Percentiles rank a stretch among this genome's conserved stretches.
phyloP scores from a whole-genome alignment of 2,329 filamentous ascomycete genomes.

The Mariannaea sp. region DNA sequence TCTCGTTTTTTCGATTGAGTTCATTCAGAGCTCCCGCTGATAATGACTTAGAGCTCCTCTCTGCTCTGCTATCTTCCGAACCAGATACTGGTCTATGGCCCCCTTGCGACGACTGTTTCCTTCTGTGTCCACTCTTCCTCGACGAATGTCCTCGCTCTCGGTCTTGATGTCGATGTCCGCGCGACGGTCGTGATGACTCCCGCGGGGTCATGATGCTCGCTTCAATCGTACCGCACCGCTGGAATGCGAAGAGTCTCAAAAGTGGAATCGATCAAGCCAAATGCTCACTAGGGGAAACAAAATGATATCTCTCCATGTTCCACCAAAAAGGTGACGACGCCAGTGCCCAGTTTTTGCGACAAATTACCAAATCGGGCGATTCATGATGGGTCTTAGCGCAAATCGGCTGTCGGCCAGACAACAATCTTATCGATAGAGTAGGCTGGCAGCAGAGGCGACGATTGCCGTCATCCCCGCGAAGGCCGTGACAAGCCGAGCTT shows the following conservation, averaged over 20 bases:
- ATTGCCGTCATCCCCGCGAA: conserved; percentile 40
- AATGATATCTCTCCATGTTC: conserved; percentile 15
- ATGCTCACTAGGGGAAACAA: conserved; percentile 1
- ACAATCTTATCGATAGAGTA: conserved; percentile 44
- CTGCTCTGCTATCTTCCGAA: conserved; percentile 42
- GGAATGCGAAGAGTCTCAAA: conserved; percentile 33
- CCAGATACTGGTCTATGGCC: conserved; percentile 39
- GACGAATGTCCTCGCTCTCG: conserved; percentile 37
- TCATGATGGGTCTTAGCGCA: conserved; percentile 27
- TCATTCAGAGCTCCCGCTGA: conserved; percentile 66
- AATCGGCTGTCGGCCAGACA: conserved; percentile 46
- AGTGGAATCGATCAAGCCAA: conserved; percentile 11
- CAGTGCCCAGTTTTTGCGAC: conserved; percentile 19
- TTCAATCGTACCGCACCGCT: conserved; percentile 28
- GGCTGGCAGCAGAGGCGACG: conserved; percentile 27
- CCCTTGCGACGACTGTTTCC: conserved; percentile 42
- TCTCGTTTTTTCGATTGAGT: conserved; percentile 64
- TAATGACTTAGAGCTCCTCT: conserved; percentile 40
- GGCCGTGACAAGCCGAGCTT: conserved; percentile 48
- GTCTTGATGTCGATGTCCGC: conserved; percentile 32
- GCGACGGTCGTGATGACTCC: conserved; percentile 42
- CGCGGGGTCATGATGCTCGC: conserved; percentile 42
- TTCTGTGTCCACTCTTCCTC: conserved; percentile 44
- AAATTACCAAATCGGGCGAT: conserved; percentile 30
- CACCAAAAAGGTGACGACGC: conserved; percentile 21